Base-by-base conservation (phyloP, 164 flowering plant species). In the Berberis thunbergii region DNA sequence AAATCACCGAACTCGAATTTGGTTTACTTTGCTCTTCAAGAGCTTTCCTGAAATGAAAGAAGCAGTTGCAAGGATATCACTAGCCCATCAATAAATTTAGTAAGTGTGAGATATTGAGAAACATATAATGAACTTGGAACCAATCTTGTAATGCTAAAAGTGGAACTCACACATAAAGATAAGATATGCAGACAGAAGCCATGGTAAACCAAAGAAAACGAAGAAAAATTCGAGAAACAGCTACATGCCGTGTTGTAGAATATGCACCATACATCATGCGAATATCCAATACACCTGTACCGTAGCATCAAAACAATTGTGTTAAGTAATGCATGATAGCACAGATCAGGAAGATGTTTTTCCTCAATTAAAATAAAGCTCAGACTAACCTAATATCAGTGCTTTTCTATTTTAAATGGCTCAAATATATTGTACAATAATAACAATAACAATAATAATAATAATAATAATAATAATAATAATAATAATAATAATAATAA, bases 191-290 rank as follows among this genome's bases (percentile, higher is more conserved):
- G 54, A 74, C 85, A 46, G 99, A 89, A 65, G 89, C 84, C 70
- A 61, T 6, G 58, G 75, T 70, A 69, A 87, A 95, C 95, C 93
- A 86, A 64, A 89, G 55, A 66, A 95, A 87, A 41, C 96, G 96
- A 13, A 91, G 79, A 79, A 89, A 84, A 65, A 89, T 86, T 54
- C 96, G 84, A 52, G 90, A 73, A 46, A 91, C 82, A 60, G 99
- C 97, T 12, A 85, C 12, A 40, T 74, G 83, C 41, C 91, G 78
- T 58, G 99, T 72, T 41, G 96, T 86, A 48, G 97, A 75, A 73
- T 91, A 95, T 49, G 99, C 99, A 43, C 99, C 99, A 80, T 83
- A 86, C 92, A 95, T 86, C 96, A 91, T 89, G 52, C 87, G 6
- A 73, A 91, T 78, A 69, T 95, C 97, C 76, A 95, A 67, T 26